phyloP scores from a whole-genome alignment of 139 green algal species.

The Chlorella sp. region DNA sequence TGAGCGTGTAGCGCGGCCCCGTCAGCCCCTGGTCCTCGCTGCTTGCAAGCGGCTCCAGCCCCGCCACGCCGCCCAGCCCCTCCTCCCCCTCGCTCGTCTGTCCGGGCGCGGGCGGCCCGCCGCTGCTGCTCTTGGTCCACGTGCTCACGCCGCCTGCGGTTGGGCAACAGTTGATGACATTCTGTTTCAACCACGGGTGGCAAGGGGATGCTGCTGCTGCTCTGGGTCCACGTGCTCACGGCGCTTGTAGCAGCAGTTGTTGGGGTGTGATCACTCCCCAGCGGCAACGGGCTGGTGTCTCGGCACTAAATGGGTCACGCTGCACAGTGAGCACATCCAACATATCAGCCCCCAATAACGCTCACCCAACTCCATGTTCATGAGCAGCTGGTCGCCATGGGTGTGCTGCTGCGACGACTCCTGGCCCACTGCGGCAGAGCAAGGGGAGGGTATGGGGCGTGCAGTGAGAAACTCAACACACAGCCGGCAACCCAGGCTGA shows the following conservation, averaged over 20 bases:
- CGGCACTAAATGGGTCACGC: too few relatives aligned
- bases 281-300: too few relatives aligned
- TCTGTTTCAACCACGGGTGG: too few relatives aligned
- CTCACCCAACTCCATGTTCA: conserved; percentile 63
- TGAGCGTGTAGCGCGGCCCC: conserved; percentile 23
- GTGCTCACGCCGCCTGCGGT: background rate
- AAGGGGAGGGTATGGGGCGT: background rate
- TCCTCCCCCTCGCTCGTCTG: conserved; percentile 13
- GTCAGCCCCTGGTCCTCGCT: conserved; percentile 14
- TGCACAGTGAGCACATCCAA: too few relatives aligned
- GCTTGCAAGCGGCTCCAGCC: background rate
- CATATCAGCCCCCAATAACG: too few relatives aligned
- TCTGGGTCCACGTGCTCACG: background rate
- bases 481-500: too few relatives aligned
- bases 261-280: too few relatives aligned
- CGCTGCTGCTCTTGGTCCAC: background rate
- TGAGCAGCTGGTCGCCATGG: conserved; percentile 46
- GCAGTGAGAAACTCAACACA: too few relatives aligned
- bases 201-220: background rate
- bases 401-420: conserved; percentile 36
- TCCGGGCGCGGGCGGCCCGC: conserved; percentile 20
- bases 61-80: background rate
- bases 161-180: too few relatives aligned
- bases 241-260: background rate
- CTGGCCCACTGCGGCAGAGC: conserved; percentile 28